A percentile compares a stretch with the other conserved stretches of the same genome.
Evolutionary conservation across 257 asterid genomes (phyloP).

Genomic region (Solanum medicagineum): DNA sequence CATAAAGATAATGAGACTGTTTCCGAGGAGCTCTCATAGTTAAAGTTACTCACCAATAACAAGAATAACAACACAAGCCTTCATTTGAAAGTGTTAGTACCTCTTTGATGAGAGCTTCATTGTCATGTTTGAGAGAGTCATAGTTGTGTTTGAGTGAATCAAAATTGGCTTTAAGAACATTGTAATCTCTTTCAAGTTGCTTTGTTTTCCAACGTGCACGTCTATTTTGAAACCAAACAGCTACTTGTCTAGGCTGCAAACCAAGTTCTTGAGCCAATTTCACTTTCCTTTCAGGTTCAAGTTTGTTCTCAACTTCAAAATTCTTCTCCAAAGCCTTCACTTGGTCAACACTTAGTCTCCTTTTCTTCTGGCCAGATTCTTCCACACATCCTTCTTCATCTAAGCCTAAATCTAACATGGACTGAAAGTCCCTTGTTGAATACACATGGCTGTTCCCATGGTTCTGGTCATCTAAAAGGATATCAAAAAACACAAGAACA

Average conservation of each 20-base stretch:
- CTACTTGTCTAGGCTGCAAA: constrained; percentile 90
- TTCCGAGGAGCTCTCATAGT: too few relatives aligned
- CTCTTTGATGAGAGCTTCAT: constrained; percentile 53
- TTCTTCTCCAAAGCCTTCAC: constrained; percentile 85
- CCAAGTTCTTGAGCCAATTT: constrained; percentile 81
- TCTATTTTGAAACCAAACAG: constrained; percentile 94
- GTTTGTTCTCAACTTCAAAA: constrained; percentile 84
- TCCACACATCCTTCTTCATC: constrained; percentile 74
- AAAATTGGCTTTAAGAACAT: constrained; percentile 53
- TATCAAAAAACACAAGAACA: not conserved
- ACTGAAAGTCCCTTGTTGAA: constrained; percentile 47
- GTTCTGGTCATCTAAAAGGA: constrained; percentile 19
- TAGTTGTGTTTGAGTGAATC: constrained; percentile 52
- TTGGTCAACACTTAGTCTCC: constrained; percentile 63
- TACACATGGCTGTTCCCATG: constrained; percentile 20
- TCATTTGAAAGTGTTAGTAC: constrained; percentile 8
- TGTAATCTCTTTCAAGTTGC: constrained; percentile 74
- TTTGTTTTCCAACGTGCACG: constrained; percentile 90
- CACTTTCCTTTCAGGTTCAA: constrained; percentile 80
- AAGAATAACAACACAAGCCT: not conserved
- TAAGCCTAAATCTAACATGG: constrained; percentile 48
- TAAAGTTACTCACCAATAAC: not conserved
- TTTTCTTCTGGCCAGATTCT: constrained; percentile 64
- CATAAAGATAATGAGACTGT: too few relatives aligned
- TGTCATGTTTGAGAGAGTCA: constrained; percentile 43